Percentiles rank a stretch among this genome's conserved stretches.
Conservation (phyloP, 2,329 filamentous ascomycete species). For the Elsinoe australis region DNA sequence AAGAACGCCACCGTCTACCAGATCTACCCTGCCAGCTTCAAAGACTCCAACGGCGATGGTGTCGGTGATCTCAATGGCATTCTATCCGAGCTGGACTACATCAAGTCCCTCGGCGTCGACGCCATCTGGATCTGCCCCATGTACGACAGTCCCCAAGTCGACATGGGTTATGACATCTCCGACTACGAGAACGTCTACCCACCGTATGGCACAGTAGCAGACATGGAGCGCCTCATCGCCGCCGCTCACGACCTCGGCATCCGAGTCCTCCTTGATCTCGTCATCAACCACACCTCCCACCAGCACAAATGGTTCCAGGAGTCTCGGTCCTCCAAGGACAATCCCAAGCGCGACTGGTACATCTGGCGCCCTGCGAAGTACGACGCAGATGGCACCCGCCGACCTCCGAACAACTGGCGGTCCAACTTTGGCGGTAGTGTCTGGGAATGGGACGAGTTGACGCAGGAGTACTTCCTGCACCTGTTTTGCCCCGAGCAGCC, state of each 20-base stretch:
- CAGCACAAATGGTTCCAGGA: conserved; percentile 53
- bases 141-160: conserved; percentile 53
- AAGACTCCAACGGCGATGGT: conserved; percentile 51
- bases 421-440: conserved; percentile 49
- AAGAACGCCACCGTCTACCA: conserved; percentile 41
- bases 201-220: conserved; percentile 58
- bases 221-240: conserved; percentile 56
- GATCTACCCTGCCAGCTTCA: conserved; percentile 42
- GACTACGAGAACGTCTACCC: conserved; percentile 60
- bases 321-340: conserved; percentile 43
- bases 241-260: conserved; percentile 57
- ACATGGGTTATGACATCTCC: conserved; percentile 64
- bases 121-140: conserved; percentile 62
- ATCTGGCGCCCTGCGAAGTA: conserved; percentile 44
- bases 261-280: conserved; percentile 65
- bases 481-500: conserved; percentile 71
- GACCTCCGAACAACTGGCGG: conserved; percentile 70
- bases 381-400: conserved; percentile 48
- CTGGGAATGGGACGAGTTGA: conserved; percentile 65
- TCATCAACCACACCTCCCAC: conserved; percentile 70
- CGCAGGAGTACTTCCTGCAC: conserved; percentile 67
- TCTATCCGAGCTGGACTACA: conserved; percentile 54
- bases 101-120: conserved; percentile 54
- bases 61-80: conserved; percentile 58
- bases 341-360: conserved; percentile 50